Evolutionary conservation across 805 yeast genomes (phyloP), one percentile per base, ranked within the genome.

Genomic region (Vanderwaltozyma yarrowii): DNA sequence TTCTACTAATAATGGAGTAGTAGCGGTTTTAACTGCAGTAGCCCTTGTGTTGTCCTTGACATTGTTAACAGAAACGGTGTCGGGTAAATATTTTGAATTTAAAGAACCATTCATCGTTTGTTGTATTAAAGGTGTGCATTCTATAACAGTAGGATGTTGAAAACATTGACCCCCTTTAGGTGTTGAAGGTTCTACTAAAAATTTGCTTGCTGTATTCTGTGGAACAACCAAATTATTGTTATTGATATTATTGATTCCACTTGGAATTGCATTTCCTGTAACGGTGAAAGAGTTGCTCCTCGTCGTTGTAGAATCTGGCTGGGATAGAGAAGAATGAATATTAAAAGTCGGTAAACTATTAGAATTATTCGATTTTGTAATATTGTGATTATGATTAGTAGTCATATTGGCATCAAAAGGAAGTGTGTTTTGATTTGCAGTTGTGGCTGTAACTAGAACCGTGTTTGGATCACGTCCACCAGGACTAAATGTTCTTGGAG

Each of bases 41-140:
- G 9, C 6, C 6, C 23, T 27, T 18, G 40, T 30, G 12, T 40
- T 43, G 17, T 37, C 33, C 12, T n/a, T 14, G 6, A 25, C 16
- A 3, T 37, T 35, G 14, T 14, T 34, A n/a, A 35, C 25, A 19
- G 16, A 33, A 15, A 27, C 35, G 9, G 52, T 30, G 2, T 34
- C 42, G 6, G 51, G 44, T 10, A 47, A 30, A 28, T 36, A 41
- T 32, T 47, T 52, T 5, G 49, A 35, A 21, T 47, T 45, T 30
- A 54, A 35, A 11, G 56, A 50, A 18, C 58, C 61, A 39, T 49
- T 47, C 61, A 56, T 56, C 3, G 61, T 51, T 29, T 55, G 58
- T 37, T 56, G 61, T 14, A 56, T 54, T 20, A 56, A 41, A 9
- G 62, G 61, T 7, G 62, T 58, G 32, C 54, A 53, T 35, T 54